Base-by-base conservation (phyloP, 345 rosid genomes). In the Mercurialis annua region DNA sequence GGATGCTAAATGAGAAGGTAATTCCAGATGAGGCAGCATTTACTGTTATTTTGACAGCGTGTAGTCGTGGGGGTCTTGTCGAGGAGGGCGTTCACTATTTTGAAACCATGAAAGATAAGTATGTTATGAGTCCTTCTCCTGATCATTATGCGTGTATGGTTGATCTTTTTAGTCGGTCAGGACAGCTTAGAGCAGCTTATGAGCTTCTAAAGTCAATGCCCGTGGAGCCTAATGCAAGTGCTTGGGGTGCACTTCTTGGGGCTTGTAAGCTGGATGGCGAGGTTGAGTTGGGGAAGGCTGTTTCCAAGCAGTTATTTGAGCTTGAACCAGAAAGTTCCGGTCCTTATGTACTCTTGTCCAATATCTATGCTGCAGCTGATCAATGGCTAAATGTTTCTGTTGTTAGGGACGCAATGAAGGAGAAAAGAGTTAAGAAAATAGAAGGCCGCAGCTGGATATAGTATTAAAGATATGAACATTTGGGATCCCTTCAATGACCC, bases 231-330 rank as follows among this genome's bases (percentile, higher is more conserved):
- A 59, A 79, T 72, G 81, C 83, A 23, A 59, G 90, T 73, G 88
- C 86, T 5, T 89, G 92, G 92, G 88, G 90, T 54, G 85, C 95
- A 10, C 81, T 86, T 75, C 82, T 89, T 31, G 85, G 85, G 64
- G 88, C 84, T 47, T 86, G 96, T 73, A 78, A 79, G 68, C 66
- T 82, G 20, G 76, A 84, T 69, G 75, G 81, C 36, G 74, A 85
- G 57, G 68, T 72, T 70, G 87, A 85, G 73, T 73, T 91, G 21
- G 91, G 86, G 43, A 78, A 82, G 77, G 48, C 69, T 68, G 88
- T 82, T 47, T 87, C 87, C 11, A 70, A 68, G 24, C 62, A 64
- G 4, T 82, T 86, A 54, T 79, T 86, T 60, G 79, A 85, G 78
- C 73, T 85, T 76, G 90, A 89, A 69, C 92, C 96, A 2, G 53